phyloP scores from a whole-genome alignment of 139 green algal species.

The Desmodesmus armatus region DNA sequence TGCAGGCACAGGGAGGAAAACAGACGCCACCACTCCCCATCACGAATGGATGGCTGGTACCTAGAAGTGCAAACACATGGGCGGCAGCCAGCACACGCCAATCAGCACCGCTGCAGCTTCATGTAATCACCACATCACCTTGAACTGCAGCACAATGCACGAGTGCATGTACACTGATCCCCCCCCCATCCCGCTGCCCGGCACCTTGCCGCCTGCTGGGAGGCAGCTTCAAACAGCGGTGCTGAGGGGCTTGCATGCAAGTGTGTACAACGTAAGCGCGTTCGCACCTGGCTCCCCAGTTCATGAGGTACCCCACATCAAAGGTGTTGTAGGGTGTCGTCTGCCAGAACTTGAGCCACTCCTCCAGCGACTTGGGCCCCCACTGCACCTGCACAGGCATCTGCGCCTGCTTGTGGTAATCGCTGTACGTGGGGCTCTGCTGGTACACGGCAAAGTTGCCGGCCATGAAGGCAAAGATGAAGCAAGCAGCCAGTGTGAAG shows the following conservation, averaged over 20 bases:
- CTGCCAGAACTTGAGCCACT: slow-evolving; percentile 47
- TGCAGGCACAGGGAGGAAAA: slow-evolving; percentile 72
- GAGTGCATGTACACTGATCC: not conserved
- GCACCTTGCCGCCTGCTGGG: not conserved
- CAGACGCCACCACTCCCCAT: slow-evolving; percentile 61
- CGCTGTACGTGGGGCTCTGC: not conserved
- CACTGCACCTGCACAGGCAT: not conserved
- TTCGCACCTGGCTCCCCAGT: slow-evolving; percentile 22
- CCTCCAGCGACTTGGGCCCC: slow-evolving; percentile 7
- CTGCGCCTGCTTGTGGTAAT: slow-evolving; percentile 15
- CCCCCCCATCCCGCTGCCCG: not conserved
- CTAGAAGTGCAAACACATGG: not conserved
- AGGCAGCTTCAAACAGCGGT: no score
- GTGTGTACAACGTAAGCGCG: no score
- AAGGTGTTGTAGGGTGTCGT: not conserved
- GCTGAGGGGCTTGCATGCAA: no score
- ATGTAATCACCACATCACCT: not conserved
- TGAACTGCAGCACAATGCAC: not conserved
- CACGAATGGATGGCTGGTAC: slow-evolving; percentile 20
- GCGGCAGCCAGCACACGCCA: no score
- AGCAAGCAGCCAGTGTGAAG: slow-evolving; percentile 25
- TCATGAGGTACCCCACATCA: slow-evolving; percentile 43
- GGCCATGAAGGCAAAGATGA: slow-evolving; percentile 56
- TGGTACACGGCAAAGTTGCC: slow-evolving; percentile 43
- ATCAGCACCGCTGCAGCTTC: not conserved